Conservation (phyloP, 1,284 basidiomycete genomes). For the Ustilago trichophora region DNA sequence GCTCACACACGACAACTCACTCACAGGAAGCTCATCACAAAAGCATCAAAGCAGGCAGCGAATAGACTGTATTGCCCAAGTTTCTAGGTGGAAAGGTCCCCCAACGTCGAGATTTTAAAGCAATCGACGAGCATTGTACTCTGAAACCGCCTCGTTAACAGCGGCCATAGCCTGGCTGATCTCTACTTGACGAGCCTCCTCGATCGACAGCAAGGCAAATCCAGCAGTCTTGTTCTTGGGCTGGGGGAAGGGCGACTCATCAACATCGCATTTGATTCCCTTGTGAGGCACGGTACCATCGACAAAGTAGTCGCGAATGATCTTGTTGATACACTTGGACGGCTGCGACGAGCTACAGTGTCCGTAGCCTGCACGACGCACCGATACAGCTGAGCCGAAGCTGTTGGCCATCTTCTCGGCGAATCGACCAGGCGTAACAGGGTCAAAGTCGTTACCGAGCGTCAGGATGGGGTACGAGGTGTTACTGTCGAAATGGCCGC, state of each 20-base stretch:
- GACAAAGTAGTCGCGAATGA: constrained; percentile 49
- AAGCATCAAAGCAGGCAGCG: too few relatives aligned
- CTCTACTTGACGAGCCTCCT: constrained; percentile 15
- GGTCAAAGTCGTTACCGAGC: constrained; percentile 53
- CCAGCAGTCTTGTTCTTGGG: constrained; percentile 17
- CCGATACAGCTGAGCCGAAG: constrained; percentile 38
- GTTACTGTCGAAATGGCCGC: constrained; percentile 40
- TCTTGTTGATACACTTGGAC: constrained; percentile 46
- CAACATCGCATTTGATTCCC: constrained; percentile 38
- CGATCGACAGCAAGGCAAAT: constrained; percentile 8
- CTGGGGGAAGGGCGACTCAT: constrained; percentile 31
- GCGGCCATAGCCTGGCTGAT: constrained; percentile 27
- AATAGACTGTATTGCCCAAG: too few relatives aligned
- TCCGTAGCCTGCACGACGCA: constrained; percentile 42
- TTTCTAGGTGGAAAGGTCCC: too few relatives aligned
- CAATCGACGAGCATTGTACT: constrained; percentile 22
- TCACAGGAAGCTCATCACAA: too few relatives aligned
- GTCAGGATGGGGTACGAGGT: constrained; percentile 45
- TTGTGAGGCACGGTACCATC: constrained; percentile 42
- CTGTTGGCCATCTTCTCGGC: constrained; percentile 44
- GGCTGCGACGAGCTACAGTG: constrained; percentile 49
- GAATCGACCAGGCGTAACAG: constrained; percentile 46
- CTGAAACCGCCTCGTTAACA: constrained; percentile 23
- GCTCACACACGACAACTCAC: neutral
- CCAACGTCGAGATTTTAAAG: constrained; percentile 2